Percentiles rank a stretch among this genome's conserved stretches.
Conservation (phyloP, 2,329 filamentous ascomycete genomes). For the Phialophora macrospora region DNA sequence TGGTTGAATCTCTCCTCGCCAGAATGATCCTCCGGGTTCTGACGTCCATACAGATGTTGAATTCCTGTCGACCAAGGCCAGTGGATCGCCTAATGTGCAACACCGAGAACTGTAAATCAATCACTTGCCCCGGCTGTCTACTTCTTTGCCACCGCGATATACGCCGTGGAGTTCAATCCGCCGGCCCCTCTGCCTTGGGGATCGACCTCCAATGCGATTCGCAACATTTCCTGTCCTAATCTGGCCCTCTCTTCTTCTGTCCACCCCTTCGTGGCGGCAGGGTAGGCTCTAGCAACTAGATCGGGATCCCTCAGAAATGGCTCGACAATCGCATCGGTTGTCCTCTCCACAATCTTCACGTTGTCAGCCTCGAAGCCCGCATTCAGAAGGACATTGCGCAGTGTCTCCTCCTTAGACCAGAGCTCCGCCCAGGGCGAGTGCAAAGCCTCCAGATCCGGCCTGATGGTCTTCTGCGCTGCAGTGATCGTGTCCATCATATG, state of each 20-base stretch:
- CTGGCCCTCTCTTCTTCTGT: conserved; percentile 15
- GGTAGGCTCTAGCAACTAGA: conserved; percentile 11
- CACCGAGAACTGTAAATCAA: neutral
- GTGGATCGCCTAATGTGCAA: neutral
- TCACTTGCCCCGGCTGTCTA: neutral
- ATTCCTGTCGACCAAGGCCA: neutral
- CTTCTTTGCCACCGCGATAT: conserved; percentile 19
- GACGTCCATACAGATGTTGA: neutral
- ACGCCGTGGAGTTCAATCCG: conserved; percentile 7
- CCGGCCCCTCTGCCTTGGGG: conserved; percentile 4
- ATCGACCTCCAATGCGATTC: conserved; percentile 4
- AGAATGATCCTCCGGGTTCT: neutral
- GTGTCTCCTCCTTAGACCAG: conserved; percentile 15
- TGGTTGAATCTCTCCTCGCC: neutral
- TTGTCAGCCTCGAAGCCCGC: conserved; percentile 18
- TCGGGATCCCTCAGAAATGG: conserved; percentile 11
- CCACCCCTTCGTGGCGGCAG: conserved; percentile 16
- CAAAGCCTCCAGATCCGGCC: conserved; percentile 12
- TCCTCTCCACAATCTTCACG: conserved; percentile 15
- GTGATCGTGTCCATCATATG: conserved; percentile 18
- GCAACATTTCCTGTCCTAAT: conserved; percentile 14
- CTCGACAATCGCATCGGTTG: conserved; percentile 13
- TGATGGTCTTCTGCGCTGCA: conserved; percentile 8
- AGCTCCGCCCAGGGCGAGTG: conserved; percentile 15
- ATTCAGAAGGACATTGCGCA: conserved; percentile 9